These are phyloP conservation scores for Rhododendron ovatum DNA, from an alignment of 148 eudicot species.

Conservation along the genomic window DNA sequence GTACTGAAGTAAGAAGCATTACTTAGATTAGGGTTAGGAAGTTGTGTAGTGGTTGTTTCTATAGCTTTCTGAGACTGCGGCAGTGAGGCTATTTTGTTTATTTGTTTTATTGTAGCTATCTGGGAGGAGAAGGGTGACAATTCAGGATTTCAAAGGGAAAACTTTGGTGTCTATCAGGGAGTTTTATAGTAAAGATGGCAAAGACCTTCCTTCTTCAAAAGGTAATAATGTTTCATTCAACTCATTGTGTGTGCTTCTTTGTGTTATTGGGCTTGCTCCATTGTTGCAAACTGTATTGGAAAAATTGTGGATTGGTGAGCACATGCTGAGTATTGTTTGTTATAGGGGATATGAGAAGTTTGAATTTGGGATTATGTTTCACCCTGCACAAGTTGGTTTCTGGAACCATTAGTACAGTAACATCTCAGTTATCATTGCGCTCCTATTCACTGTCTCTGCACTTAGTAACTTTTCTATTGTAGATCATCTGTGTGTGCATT, in stretches of 20 bases:
- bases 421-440: neutral
- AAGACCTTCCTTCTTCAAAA: slow-evolving; percentile 76
- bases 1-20: neutral
- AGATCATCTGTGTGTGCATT: neutral
- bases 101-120: slow-evolving; percentile 49
- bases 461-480: neutral
- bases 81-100: neutral
- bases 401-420: neutral
- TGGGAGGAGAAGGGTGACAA: slow-evolving; percentile 72
- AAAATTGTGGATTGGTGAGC: neutral
- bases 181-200: slow-evolving; percentile 75
- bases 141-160: slow-evolving; percentile 79
- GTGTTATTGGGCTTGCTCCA: neutral
- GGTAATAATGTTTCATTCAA: slow-evolving; percentile 32
- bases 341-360: neutral
- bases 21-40: neutral
- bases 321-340: neutral
- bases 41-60: neutral
- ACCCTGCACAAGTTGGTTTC: neutral
- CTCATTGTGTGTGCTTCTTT: neutral
- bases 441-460: neutral
- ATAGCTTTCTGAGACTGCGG: neutral
- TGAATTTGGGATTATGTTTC: neutral
- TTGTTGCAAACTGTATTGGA: neutral
- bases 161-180: slow-evolving; percentile 88